Conservation (phyloP, 1,284 basidiomycete genomes). For the Uromyces viciae-fabae region DNA sequence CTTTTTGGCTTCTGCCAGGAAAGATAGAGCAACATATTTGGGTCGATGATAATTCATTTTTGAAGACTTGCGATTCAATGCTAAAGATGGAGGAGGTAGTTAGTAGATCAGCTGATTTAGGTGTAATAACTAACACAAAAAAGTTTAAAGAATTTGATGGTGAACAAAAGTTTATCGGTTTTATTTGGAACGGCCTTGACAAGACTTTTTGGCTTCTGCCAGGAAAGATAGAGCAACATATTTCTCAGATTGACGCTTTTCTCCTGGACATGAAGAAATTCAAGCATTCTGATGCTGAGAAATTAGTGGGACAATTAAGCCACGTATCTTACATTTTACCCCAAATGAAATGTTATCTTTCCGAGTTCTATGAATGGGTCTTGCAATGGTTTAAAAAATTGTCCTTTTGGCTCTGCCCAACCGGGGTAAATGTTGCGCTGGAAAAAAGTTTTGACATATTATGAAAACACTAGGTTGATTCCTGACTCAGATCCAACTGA, state of each 20-base stretch:
- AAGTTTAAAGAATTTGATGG: background rate
- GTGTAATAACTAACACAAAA: background rate
- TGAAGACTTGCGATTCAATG: background rate
- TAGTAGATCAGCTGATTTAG: background rate
- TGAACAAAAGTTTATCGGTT: constrained; percentile 17
- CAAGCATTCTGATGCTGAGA: background rate
- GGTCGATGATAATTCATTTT: background rate
- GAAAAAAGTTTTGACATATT: too few relatives aligned
- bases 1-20: too few relatives aligned
- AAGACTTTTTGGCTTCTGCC: background rate
- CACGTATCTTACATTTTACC: background rate
- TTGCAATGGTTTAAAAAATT: too few relatives aligned
- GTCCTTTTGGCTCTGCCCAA: too few relatives aligned
- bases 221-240: background rate
- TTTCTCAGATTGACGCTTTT: background rate
- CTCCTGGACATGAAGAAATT: background rate
- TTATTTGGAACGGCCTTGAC: constrained; percentile 9
- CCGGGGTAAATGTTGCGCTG: too few relatives aligned
- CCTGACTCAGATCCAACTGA: too few relatives aligned
- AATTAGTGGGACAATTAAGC: background rate
- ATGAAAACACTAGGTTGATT: too few relatives aligned
- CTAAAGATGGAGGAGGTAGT: background rate
- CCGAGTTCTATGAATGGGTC: background rate
- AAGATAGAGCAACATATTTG: too few relatives aligned
- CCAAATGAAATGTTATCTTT: background rate